These are phyloP conservation scores for Geotrichum candidum DNA, from an alignment of 1,139 yeast genomes.

Conservation along the genomic window DNA sequence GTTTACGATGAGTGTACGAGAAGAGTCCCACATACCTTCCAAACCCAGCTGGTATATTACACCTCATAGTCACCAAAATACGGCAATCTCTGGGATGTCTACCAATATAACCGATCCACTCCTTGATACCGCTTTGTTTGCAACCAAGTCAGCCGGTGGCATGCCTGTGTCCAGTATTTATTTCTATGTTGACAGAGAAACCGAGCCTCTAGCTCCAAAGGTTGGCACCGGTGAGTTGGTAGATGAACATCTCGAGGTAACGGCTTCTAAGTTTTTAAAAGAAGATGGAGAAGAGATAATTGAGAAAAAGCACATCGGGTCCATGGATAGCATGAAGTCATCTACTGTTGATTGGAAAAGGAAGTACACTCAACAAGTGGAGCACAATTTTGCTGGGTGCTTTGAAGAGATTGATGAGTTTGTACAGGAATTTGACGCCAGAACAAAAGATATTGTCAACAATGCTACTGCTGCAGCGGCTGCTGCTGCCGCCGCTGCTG, in stretches of 20 bases:
- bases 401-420: slow-evolving; percentile 16
- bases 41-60: slow-evolving; percentile 17
- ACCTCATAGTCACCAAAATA: slow-evolving; percentile 5
- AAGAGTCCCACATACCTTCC: slow-evolving; percentile 12
- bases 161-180: slow-evolving; percentile 16
- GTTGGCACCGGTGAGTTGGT: not conserved
- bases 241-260: not conserved
- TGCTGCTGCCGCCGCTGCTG: slow-evolving; percentile 10
- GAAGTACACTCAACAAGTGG: slow-evolving; percentile 11
- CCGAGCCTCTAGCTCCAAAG: not conserved
- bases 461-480: slow-evolving; percentile 8
- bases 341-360: slow-evolving; percentile 9
- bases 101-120: not conserved
- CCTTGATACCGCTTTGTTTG: not conserved
- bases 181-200: slow-evolving; percentile 3
- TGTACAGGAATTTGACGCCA: slow-evolving; percentile 14
- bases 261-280: not conserved
- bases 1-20: slow-evolving; percentile 16
- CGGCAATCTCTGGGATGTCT: not conserved
- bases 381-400: slow-evolving; percentile 15
- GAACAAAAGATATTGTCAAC: slow-evolving; percentile 5
- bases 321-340: not conserved
- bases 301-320: not conserved
- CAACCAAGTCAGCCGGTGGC: slow-evolving; percentile 12
- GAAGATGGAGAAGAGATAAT: not conserved